These are phyloP conservation scores for Alternaria brassicicola DNA, from an alignment of 2,329 filamentous ascomycete genomes.

Conservation along the genomic window DNA sequence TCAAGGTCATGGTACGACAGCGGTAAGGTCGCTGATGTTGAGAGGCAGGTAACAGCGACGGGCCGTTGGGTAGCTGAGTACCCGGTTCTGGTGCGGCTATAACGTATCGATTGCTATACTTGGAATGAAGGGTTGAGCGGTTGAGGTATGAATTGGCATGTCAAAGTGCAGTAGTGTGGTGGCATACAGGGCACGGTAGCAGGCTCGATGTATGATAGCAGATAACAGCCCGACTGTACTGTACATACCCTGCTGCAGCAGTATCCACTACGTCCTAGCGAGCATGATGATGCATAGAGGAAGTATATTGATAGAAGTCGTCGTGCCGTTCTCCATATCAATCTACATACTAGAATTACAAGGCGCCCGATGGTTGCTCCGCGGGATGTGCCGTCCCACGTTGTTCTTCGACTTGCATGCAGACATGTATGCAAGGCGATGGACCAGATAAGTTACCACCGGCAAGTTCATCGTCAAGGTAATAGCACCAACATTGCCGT, in stretches of 20 bases:
- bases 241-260: neutral
- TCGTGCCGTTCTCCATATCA: neutral
- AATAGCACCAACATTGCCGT: neutral
- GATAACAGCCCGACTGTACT: neutral
- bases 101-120: neutral
- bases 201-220: neutral
- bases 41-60: neutral
- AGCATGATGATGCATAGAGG: neutral
- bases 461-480: neutral
- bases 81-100: neutral
- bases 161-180: neutral
- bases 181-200: neutral
- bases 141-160: neutral
- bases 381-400: neutral
- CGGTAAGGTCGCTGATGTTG: neutral
- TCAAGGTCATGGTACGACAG: constrained; percentile 10
- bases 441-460: neutral
- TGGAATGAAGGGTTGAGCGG: neutral
- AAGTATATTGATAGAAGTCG: neutral
- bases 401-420: neutral
- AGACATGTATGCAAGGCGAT: neutral
- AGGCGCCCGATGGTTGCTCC: neutral
- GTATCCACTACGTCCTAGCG: neutral
- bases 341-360: neutral
- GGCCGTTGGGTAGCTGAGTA: constrained; percentile 1